Evolutionary conservation across 305 asterid species (phyloP), one percentile per base, ranked within the genome.

Genomic region (Fraxinus angustifolia): DNA sequence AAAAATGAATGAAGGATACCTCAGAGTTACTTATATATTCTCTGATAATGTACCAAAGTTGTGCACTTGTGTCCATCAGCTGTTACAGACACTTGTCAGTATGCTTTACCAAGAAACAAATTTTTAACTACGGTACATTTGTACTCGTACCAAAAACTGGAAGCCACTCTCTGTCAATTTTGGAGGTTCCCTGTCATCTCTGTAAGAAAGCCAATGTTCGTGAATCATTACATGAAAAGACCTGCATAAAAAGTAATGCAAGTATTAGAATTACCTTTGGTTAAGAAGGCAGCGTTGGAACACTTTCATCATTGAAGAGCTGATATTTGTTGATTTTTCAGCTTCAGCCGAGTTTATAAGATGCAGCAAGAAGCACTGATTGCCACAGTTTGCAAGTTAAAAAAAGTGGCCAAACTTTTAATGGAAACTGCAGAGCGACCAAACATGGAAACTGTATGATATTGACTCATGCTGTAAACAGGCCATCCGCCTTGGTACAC

Each of bases 41-140:
- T 90, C 99, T 92, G 87, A 96, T 91, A 85, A 96, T 96, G 89
- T 92, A 96, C 99, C 99, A 96, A 84, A 96, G 94, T 84, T 96
- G 99, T 42, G 97, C 99, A 89, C 93, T 96, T 35, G 97, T 96
- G 45, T 96, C 99, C 99, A 96, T 92, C 88, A 95, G 90, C 99
- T 95, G 97, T 81, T 53, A 86, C 77, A 84, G 34, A 53, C 82
- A 85, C 78, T 77, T 48, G 82, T 90, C 81, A 92, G 84, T 83
- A 82, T 72, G 75, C 80, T 84, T 87, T 78, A 82, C 77, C 78
- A 74, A 75, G 85, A 81, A 88, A 82, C 75, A 68, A 56, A 74
- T 58, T 42, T 45, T 60, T 80, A 76, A 75, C 70, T 34, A 81
- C 30, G 73, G 73, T 56, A 68, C 74, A 30, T 1, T 26, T 81